A percentile compares a stretch with the other conserved stretches of the same genome.
Evolutionary conservation across 352 stramenopile species (phyloP).

Genomic region (Phytophthora cactorum): DNA sequence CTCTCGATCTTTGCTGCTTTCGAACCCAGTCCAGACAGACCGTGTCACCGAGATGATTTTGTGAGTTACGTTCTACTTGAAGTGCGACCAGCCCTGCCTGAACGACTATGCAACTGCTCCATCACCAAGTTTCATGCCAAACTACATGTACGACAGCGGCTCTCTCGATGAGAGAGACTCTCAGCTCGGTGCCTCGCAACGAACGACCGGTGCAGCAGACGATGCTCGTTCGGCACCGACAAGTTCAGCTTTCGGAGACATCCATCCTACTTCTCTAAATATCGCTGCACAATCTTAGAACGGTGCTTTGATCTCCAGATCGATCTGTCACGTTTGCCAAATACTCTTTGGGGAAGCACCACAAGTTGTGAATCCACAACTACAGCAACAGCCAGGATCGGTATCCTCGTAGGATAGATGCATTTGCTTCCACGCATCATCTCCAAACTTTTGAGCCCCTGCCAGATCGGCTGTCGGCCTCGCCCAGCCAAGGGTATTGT

Average conservation of each 20-base stretch:
- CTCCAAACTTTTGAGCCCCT: no score
- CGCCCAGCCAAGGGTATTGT: constrained; percentile 1
- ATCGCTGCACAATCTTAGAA: neutral
- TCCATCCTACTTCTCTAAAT: neutral
- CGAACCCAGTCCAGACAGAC: no score
- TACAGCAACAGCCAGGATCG: neutral
- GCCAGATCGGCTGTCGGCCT: neutral
- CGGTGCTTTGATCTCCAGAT: neutral
- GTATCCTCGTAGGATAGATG: neutral
- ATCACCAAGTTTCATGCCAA: neutral
- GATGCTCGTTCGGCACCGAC: neutral
- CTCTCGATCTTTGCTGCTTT: neutral
- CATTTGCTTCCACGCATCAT: neutral
- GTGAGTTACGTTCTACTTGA: constrained; percentile 1
- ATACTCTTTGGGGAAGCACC: neutral
- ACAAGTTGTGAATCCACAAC: neutral
- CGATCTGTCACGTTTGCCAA: no score
- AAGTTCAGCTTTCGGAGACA: neutral
- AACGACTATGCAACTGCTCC: neutral
- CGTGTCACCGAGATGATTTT: constrained; percentile 4
- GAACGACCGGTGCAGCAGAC: neutral
- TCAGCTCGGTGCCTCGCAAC: neutral
- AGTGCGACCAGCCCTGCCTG: neutral
- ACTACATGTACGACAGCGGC: neutral
- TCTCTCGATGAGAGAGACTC: neutral